Base-by-base conservation (phyloP, 805 yeast species). In the Ogataea pilisensis region DNA sequence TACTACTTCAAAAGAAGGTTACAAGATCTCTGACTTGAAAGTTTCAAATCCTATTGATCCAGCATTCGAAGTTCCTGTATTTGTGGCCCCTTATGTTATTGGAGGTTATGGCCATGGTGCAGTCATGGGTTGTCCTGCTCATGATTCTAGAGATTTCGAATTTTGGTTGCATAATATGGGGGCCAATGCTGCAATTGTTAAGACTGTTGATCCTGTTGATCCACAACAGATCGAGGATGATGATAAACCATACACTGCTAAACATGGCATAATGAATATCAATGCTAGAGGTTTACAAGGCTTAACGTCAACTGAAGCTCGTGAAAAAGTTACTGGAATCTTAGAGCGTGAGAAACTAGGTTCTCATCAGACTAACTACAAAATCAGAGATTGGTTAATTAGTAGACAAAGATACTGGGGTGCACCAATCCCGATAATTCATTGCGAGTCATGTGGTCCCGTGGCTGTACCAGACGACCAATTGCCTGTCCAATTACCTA, bases 371-470 rank as follows among this genome's bases (percentile, higher is more conserved):
- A 70, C 73, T 0, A 80, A 80, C 48, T 82, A 72, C 54, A 75
- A 81, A 49, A 66, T 93, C 22, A 73, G 97, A 50, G 99, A 93
- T 58, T 93, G 99, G 99, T 72, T 93, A 21, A 84, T 93, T 35
- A 83, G 95, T 54, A 76, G 99, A 57, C 99, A 93, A 62, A 68
- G 99, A 44, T 91, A 85, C 62, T 93, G 99, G 99, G 99, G 99
- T 20, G 93, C 97, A 0, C 99, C 99, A 2, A 93, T 93, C 40
- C 99, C 99, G 5, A 88, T 93, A 16, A 72, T 93, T 21, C 93
- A 93, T 55, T 93, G 99, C 66, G 73, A 72, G 6, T 48, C 61
- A 2, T 93, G 99, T 70, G 99, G 99, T 2, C 65, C 82, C 0
- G 96, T 91, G 1, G 85, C 98, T 0, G 98, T 93, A 16, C 97